Conservation (phyloP, 805 yeast species). For the Hanseniaspora valbyensis region DNA sequence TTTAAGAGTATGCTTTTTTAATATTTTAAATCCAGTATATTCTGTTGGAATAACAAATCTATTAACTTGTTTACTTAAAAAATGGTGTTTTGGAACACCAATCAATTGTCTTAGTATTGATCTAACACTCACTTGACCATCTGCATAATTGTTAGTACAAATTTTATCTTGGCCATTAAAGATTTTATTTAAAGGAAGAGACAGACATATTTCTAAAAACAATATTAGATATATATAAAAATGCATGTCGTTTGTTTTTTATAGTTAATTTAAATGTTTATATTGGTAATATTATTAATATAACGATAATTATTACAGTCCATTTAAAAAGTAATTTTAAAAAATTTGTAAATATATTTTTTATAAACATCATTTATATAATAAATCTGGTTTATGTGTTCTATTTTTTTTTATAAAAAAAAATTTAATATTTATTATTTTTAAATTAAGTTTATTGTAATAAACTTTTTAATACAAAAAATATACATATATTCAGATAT, state of each 20-base stretch:
- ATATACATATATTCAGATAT: too few species aligned
- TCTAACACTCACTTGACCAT: slow-evolving; percentile 17
- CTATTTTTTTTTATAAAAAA: too few species aligned
- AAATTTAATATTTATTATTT: too few species aligned
- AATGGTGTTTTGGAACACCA: slow-evolving; percentile 21
- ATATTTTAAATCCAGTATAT: slow-evolving; percentile 48
- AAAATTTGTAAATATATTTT: background rate
- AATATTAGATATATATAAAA: background rate
- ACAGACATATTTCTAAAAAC: background rate
- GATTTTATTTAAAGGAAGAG: background rate
- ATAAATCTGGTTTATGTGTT: background rate
- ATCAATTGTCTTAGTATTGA: slow-evolving; percentile 3
- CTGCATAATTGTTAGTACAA: slow-evolving; percentile 20
- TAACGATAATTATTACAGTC: background rate
- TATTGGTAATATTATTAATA: background rate
- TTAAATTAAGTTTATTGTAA: too few species aligned
- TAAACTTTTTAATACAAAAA: too few species aligned
- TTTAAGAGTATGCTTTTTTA: slow-evolving; percentile 38
- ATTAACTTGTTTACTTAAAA: background rate
- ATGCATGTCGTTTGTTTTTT: background rate
- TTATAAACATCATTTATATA: background rate
- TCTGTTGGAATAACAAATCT: slow-evolving; percentile 2
- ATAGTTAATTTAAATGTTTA: background rate
- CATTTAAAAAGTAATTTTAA: background rate
- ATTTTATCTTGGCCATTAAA: slow-evolving; percentile 20